Evolutionary conservation across 129 eudicot species (phyloP).

Genomic region (Centaurea solstitialis): DNA sequence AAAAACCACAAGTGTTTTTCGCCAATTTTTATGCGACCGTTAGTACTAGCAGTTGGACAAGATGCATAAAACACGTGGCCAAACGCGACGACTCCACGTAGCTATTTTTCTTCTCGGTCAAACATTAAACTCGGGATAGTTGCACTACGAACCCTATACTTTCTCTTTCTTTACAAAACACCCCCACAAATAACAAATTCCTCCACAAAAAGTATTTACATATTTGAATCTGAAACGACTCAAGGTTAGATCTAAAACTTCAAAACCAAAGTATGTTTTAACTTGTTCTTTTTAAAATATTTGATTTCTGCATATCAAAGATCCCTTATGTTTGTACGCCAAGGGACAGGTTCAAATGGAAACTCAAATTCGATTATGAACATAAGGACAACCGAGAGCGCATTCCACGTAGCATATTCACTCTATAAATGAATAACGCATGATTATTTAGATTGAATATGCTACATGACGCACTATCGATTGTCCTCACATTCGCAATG

Average conservation of each 20-base stretch:
- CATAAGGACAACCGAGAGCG: no score
- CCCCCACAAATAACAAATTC: background rate
- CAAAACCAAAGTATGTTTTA: no score
- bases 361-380: no score
- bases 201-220: background rate
- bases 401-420: no score
- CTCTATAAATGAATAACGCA: no score
- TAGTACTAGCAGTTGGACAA: background rate
- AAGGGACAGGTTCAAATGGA: no score
- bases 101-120: background rate
- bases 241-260: background rate
- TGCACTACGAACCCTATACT: background rate
- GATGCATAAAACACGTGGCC: background rate
- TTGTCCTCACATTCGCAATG: no score
- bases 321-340: no score
- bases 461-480: no score
- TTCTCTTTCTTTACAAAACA: background rate
- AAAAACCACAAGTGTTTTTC: background rate
- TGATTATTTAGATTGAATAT: no score
- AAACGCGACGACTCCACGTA: background rate
- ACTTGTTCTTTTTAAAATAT: no score
- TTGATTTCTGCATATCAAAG: no score
- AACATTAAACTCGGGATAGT: constrained; percentile 1
- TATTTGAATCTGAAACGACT: background rate
- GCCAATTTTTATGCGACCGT: background rate